Evolutionary conservation across 495 filamentous ascomycete species (phyloP).

Genomic region (Acidiella bohemica): DNA sequence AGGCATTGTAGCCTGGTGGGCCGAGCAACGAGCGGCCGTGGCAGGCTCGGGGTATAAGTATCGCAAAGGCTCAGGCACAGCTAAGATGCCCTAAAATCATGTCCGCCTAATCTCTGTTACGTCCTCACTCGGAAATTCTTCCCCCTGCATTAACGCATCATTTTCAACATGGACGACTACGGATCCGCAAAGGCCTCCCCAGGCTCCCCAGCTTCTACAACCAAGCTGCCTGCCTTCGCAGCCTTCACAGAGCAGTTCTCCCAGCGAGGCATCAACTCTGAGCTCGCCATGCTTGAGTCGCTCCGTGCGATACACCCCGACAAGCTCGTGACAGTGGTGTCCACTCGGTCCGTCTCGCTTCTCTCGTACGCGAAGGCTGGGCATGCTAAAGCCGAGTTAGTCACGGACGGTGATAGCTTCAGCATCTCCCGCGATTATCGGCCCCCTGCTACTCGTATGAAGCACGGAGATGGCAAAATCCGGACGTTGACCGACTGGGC

Average conservation of each 20-base stretch:
- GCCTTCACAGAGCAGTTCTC: conserved; percentile 4
- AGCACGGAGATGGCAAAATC: conserved; percentile 34
- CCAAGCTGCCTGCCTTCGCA: too few relatives aligned
- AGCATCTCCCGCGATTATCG: conserved; percentile 30
- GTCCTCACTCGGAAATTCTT: too few relatives aligned
- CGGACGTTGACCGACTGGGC: conserved; percentile 34
- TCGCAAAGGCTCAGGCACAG: too few relatives aligned
- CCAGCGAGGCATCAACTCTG: conserved; percentile 1
- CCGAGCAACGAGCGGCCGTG: too few relatives aligned
- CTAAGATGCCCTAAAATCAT: too few relatives aligned
- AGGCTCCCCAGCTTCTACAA: too few relatives aligned
- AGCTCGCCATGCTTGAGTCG: neutral
- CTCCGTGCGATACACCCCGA: conserved; percentile 3
- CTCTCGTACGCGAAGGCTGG: conserved; percentile 38
- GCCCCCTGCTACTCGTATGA: conserved; percentile 38
- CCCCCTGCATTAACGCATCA: too few relatives aligned
- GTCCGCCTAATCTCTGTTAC: too few relatives aligned
- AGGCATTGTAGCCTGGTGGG: too few relatives aligned
- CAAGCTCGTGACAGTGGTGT: conserved; percentile 3
- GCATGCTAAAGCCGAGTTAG: conserved; percentile 29
- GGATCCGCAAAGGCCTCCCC: too few relatives aligned
- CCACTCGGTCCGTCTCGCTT: conserved; percentile 17
- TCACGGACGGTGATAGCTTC: conserved; percentile 24
- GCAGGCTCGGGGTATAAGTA: too few relatives aligned
- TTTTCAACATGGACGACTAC: too few relatives aligned